Evolutionary conservation across 2,329 filamentous ascomycete genomes (phyloP).

Genomic region (Phialemonium atrogriseum): DNA sequence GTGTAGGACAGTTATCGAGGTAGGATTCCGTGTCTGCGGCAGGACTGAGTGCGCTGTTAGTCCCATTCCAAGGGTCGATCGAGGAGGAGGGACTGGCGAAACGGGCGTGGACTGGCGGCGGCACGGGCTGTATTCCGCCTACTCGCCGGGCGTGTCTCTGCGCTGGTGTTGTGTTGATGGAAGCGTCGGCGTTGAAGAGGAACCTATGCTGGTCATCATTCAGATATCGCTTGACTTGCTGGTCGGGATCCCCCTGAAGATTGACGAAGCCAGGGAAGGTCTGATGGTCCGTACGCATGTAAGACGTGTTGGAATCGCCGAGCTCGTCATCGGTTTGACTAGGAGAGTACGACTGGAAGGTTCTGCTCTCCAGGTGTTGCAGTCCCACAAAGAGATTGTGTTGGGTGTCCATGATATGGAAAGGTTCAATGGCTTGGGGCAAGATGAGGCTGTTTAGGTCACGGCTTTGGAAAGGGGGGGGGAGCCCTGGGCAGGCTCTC

Average conservation of each 20-base stretch:
- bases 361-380: too few relatives aligned
- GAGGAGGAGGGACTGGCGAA: conserved; percentile 29
- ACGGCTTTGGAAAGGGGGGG: too few relatives aligned
- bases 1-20: conserved; percentile 27
- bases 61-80: conserved; percentile 24
- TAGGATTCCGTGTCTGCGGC: conserved; percentile 29
- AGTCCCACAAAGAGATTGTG: too few relatives aligned
- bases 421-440: too few relatives aligned
- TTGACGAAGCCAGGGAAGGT: too few relatives aligned
- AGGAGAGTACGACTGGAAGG: too few relatives aligned
- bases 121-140: conserved; percentile 8
- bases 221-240: conserved; percentile 22
- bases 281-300: too few relatives aligned
- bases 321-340: too few relatives aligned
- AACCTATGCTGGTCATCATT: conserved; percentile 18
- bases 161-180: conserved; percentile 8
- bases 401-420: too few relatives aligned
- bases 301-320: too few relatives aligned
- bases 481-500: conserved; percentile 20
- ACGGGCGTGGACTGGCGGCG: conserved; percentile 14
- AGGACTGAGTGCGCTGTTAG: conserved; percentile 28
- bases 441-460: too few relatives aligned
- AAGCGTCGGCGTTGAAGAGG: conserved; percentile 15
- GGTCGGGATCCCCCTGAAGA: too few relatives aligned
- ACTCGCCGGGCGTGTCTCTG: conserved; percentile 5